Evolutionary conservation across 192 early-diverging fungal species (phyloP).

Genomic region (Dissophora ornata): DNA sequence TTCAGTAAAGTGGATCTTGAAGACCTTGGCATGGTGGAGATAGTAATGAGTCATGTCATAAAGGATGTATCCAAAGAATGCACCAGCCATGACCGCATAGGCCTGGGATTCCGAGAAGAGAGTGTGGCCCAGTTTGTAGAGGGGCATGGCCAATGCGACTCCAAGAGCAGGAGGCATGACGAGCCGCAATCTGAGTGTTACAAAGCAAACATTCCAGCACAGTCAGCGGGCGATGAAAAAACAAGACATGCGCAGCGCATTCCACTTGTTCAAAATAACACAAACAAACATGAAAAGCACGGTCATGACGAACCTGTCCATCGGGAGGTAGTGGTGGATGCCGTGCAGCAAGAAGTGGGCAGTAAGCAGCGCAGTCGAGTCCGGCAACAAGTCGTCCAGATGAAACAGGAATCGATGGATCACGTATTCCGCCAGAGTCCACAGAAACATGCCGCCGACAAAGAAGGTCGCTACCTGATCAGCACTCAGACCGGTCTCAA

Average conservation of each 20-base stretch:
- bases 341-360: conserved; percentile 94
- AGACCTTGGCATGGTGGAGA: conserved; percentile 89
- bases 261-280: background rate
- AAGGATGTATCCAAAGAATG: conserved; percentile 84
- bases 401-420: conserved; percentile 96
- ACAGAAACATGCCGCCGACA: conserved; percentile 76
- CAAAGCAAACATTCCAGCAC: background rate
- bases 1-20: conserved; percentile 75
- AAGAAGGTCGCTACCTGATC: conserved; percentile 61
- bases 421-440: conserved; percentile 91
- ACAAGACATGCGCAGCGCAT: too few relatives aligned
- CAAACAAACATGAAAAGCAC: background rate
- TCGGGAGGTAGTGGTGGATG: conserved; percentile 96
- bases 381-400: conserved; percentile 88
- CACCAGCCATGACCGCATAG: conserved; percentile 79
- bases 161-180: conserved; percentile 95
- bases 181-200: conserved; percentile 77
- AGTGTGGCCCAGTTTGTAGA: conserved; percentile 62
- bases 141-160: conserved; percentile 71
- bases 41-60: conserved; percentile 97
- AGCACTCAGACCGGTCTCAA: conserved; percentile 49
- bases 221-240: too few relatives aligned
- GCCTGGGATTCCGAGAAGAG: conserved; percentile 74
- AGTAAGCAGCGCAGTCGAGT: conserved; percentile 78
- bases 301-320: conserved; percentile 78